These are phyloP conservation scores for Salix suchowensis DNA, from an alignment of 345 rosid genomes.

Conservation along the genomic window DNA sequence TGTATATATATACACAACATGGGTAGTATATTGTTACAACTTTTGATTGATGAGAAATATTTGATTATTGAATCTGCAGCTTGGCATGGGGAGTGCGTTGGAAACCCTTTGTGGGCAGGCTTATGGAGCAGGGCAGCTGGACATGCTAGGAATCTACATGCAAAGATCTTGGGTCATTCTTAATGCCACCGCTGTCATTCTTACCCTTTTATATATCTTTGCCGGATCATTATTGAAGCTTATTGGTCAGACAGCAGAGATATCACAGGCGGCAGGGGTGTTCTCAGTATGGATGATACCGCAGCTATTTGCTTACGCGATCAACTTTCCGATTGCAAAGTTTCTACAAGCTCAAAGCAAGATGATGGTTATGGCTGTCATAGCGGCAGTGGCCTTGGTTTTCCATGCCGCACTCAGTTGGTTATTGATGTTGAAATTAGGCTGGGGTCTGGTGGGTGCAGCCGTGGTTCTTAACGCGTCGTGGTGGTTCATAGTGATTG, in stretches of 20 bases:
- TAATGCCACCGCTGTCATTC: not conserved
- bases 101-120: conserved; percentile 22
- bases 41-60: not conserved
- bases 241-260: conserved; percentile 9
- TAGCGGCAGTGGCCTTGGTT: conserved; percentile 3
- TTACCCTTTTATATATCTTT: conserved; percentile 9
- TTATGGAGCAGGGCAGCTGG: conserved; percentile 16
- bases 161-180: conserved; percentile 23
- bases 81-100: conserved; percentile 21
- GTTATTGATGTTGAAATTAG: conserved; percentile 22
- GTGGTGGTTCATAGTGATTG: conserved; percentile 27
- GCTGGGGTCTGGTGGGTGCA: conserved; percentile 37
- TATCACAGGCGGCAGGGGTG: conserved; percentile 11
- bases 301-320: conserved; percentile 15
- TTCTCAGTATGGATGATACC: conserved; percentile 18
- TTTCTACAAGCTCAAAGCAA: conserved; percentile 18
- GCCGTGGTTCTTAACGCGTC: conserved; percentile 30
- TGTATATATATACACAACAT: no score
- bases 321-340: conserved; percentile 13
- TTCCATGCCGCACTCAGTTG: conserved; percentile 2
- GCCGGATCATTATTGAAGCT: conserved; percentile 6
- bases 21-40: not conserved
- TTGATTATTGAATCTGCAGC: conserved; percentile 6
- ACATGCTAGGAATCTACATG: conserved; percentile 20
- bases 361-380: conserved; percentile 13